Conservation (phyloP, 176 grass and related monocot genomes). For the Phoenix roebelenii region DNA sequence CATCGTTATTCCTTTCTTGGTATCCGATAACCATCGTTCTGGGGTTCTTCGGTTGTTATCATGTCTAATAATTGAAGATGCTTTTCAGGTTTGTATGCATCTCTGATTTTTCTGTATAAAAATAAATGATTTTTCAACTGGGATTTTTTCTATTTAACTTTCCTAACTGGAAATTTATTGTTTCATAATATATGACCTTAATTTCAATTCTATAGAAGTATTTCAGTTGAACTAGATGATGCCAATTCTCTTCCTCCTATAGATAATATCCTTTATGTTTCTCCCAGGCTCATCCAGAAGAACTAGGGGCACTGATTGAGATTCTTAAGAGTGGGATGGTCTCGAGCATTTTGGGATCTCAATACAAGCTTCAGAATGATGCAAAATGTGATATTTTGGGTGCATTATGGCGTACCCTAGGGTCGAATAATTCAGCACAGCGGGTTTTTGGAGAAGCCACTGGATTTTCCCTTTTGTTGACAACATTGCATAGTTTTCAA, state of each 20-base stretch:
- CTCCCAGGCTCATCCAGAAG: conserved; percentile 93
- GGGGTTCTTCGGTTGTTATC: conserved; percentile 76
- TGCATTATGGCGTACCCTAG: conserved; percentile 94
- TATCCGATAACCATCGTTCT: conserved; percentile 70
- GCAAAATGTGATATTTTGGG: conserved; percentile 85
- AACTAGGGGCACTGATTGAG: conserved; percentile 82
- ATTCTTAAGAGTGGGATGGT: conserved; percentile 97
- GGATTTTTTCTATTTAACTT: no score
- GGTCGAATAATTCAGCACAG: conserved; percentile 74
- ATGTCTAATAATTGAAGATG: conserved; percentile 97
- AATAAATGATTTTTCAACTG: background rate
- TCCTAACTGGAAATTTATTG: background rate
- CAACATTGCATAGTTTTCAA: conserved; percentile 82
- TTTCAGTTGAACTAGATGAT: no score
- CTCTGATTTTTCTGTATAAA: conserved; percentile 5
- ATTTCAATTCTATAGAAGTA: no score
- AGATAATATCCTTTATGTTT: conserved; percentile 11
- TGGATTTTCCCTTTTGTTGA: conserved; percentile 92
- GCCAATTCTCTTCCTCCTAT: no score
- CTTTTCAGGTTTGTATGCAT: conserved; percentile 62
- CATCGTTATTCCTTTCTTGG: conserved; percentile 75
- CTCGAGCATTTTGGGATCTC: conserved; percentile 69
- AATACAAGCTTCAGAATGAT: conserved; percentile 86
- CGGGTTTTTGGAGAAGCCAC: conserved; percentile 96
- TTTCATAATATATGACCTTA: no score